Percentiles rank a stretch among this genome's conserved stretches.
These are phyloP conservation scores for Ophiosphaerella korrae DNA, from an alignment of 2,329 filamentous ascomycete species.

Conservation along the genomic window DNA sequence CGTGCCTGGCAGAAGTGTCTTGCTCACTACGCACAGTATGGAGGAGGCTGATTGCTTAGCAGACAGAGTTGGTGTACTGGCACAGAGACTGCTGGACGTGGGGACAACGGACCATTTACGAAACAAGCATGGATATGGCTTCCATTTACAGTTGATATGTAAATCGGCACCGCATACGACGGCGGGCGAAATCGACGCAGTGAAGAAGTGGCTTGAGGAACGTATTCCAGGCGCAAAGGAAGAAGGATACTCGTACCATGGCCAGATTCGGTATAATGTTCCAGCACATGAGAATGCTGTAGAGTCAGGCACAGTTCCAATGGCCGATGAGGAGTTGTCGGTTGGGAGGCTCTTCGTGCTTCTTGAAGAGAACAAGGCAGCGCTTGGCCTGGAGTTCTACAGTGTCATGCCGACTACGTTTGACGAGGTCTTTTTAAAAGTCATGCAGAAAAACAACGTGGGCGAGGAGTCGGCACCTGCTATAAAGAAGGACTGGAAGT, in stretches of 20 bases:
- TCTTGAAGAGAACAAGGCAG: constrained; percentile 71
- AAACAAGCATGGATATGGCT: constrained; percentile 72
- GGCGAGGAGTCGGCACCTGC: constrained; percentile 20
- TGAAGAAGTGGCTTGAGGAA: constrained; percentile 67
- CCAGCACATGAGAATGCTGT: neutral
- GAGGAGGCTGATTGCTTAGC: constrained; percentile 89
- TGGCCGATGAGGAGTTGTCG: constrained; percentile 10
- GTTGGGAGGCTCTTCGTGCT: constrained; percentile 66
- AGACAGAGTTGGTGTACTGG: constrained; percentile 79
- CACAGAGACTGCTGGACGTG: constrained; percentile 76
- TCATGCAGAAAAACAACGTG: constrained; percentile 62
- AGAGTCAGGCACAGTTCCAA: constrained; percentile 15
- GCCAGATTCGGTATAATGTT: constrained; percentile 25
- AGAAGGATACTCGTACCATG: constrained; percentile 22
- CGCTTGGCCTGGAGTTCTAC: constrained; percentile 78
- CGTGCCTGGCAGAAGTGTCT: constrained; percentile 71
- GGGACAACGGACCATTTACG: constrained; percentile 61
- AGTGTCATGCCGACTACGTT: constrained; percentile 81
- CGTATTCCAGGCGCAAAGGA: constrained; percentile 67
- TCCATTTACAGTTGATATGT: constrained; percentile 80
- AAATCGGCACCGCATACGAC: constrained; percentile 72
- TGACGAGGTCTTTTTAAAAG: constrained; percentile 85
- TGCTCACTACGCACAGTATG: constrained; percentile 90
- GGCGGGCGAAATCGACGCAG: constrained; percentile 65
- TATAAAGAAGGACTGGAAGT: constrained; percentile 21